Conservation (phyloP, 495 filamentous ascomycete genomes). For the Stereocaulon alpinum region DNA sequence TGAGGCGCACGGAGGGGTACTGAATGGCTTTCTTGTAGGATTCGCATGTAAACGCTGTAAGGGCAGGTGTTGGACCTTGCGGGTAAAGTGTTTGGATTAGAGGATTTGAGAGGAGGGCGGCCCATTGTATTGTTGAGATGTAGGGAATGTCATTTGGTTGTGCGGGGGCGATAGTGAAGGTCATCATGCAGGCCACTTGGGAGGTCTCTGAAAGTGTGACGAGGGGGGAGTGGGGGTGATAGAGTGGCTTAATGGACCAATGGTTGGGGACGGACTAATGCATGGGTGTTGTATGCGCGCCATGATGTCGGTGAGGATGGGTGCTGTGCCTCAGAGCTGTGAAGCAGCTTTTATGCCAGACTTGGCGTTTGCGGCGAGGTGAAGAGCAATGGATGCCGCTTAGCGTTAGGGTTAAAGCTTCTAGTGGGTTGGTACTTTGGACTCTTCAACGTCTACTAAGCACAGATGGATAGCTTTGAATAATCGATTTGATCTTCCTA, state of each 20-base stretch:
- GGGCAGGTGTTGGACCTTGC: slow-evolving; percentile 13
- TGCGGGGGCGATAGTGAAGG: slow-evolving; percentile 8
- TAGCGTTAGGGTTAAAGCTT: not conserved
- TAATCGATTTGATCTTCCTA: too few relatives aligned
- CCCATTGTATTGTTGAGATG: slow-evolving; percentile 20
- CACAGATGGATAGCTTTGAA: too few relatives aligned
- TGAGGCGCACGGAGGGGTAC: slow-evolving; percentile 14
- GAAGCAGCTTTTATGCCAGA: not conserved
- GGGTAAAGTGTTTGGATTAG: slow-evolving; percentile 18
- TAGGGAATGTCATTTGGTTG: slow-evolving; percentile 12
- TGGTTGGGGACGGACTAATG: not conserved
- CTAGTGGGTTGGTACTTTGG: too few relatives aligned
- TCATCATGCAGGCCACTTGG: not conserved
- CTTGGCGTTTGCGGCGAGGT: not conserved
- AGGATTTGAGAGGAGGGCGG: slow-evolving; percentile 17
- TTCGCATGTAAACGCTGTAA: slow-evolving; percentile 13
- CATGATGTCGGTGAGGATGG: not conserved
- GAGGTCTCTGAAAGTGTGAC: not conserved
- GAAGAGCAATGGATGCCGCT: not conserved
- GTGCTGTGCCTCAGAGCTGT: not conserved
- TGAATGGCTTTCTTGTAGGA: slow-evolving; percentile 15
- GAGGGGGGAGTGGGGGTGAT: not conserved
- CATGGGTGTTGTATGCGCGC: not conserved
- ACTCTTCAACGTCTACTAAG: too few relatives aligned
- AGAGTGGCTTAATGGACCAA: not conserved